Evolutionary conservation across 2,329 filamentous ascomycete species (phyloP).

Genomic region (Tolypocladium album): DNA sequence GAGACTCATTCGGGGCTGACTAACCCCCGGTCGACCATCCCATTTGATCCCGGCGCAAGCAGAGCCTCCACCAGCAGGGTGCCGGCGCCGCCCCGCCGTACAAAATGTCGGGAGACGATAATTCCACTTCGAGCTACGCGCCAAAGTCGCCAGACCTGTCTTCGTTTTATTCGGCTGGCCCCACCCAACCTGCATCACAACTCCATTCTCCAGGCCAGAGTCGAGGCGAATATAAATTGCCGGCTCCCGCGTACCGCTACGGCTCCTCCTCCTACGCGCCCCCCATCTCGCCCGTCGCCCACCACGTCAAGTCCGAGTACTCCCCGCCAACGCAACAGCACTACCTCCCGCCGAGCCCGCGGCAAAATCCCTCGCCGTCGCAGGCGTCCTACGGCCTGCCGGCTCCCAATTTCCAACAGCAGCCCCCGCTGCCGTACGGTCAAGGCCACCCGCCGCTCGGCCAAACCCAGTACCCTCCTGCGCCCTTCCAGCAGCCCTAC

Average conservation of each 20-base stretch:
- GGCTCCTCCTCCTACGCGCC: constrained; percentile 14
- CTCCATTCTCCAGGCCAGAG: constrained; percentile 9
- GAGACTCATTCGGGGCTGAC: not conserved
- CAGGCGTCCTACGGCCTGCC: constrained; percentile 8
- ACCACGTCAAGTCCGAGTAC: constrained; percentile 13
- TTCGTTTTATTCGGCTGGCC: constrained; percentile 36
- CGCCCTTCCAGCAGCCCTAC: constrained; percentile 1
- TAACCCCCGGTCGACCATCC: not conserved
- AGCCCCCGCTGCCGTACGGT: not conserved
- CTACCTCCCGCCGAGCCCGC: constrained; percentile 9
- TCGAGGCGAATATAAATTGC: constrained; percentile 21
- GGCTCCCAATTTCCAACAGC: constrained; percentile 5
- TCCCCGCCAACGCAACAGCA: constrained; percentile 10
- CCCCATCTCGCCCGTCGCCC: constrained; percentile 14
- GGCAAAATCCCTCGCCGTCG: constrained; percentile 4
- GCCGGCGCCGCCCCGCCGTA: not conserved
- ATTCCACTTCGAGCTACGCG: constrained; percentile 31
- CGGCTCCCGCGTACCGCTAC: constrained; percentile 16
- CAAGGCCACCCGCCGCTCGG: not conserved
- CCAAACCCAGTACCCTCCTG: not conserved
- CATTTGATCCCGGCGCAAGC: not conserved
- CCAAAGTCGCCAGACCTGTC: constrained; percentile 50
- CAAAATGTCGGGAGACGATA: constrained; percentile 38
- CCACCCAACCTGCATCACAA: constrained; percentile 11
- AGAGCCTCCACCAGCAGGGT: not conserved